These are phyloP conservation scores for Curvularia hawaiiensis DNA, from an alignment of 2,329 filamentous ascomycete genomes.

Conservation along the genomic window DNA sequence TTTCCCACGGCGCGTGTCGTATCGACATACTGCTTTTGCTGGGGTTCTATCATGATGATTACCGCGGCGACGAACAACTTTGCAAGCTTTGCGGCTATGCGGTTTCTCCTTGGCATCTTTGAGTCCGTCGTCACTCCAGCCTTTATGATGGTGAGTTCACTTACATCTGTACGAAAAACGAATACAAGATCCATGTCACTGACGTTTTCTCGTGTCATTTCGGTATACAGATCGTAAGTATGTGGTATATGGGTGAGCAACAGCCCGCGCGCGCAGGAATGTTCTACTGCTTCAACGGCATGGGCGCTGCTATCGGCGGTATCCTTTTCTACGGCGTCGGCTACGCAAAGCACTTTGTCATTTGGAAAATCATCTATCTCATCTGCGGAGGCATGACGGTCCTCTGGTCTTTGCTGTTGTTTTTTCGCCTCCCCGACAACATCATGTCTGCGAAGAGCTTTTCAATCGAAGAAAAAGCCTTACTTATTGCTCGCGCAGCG, in stretches of 20 bases:
- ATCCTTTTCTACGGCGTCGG: slow-evolving; percentile 49
- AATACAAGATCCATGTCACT: not conserved
- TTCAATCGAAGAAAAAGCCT: slow-evolving; percentile 51
- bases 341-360: slow-evolving; percentile 49
- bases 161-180: slow-evolving; percentile 16
- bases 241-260: slow-evolving; percentile 17
- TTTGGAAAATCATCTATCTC: slow-evolving; percentile 54
- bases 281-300: slow-evolving; percentile 32
- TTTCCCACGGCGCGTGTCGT: slow-evolving; percentile 42
- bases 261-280: slow-evolving; percentile 31
- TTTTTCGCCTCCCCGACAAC: slow-evolving; percentile 50
- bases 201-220: not conserved
- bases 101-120: slow-evolving; percentile 30
- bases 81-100: slow-evolving; percentile 23
- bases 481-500: slow-evolving; percentile 49
- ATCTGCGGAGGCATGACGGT: slow-evolving; percentile 53
- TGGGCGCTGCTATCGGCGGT: slow-evolving; percentile 33
- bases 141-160: slow-evolving; percentile 27
- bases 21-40: slow-evolving; percentile 24
- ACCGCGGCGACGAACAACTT: slow-evolving; percentile 30
- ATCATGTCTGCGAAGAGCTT: slow-evolving; percentile 52
- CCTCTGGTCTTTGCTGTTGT: slow-evolving; percentile 51
- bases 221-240: slow-evolving; percentile 4
- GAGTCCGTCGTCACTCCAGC: slow-evolving; percentile 28
- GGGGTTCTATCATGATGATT: slow-evolving; percentile 26